Evolutionary conservation across 305 asterid species (phyloP).

Genomic region (Rubia balearica): DNA sequence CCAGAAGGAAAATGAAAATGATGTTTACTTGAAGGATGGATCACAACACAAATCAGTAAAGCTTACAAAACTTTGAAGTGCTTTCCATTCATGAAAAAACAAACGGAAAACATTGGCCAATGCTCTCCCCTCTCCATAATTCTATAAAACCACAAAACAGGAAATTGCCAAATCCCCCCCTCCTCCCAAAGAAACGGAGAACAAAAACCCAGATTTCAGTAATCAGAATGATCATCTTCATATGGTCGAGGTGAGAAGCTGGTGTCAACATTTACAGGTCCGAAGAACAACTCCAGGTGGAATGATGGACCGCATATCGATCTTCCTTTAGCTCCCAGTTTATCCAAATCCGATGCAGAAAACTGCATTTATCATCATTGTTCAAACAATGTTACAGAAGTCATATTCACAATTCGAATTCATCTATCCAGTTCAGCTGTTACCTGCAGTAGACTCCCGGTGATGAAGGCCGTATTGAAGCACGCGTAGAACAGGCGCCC

Average conservation of each 20-base stretch:
- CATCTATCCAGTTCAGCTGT: neutral
- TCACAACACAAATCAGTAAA: slow-evolving; percentile 2
- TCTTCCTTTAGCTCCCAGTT: slow-evolving; percentile 56
- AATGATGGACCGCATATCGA: slow-evolving; percentile 64
- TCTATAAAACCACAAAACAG: neutral
- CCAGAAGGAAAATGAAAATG: neutral
- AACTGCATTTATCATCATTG: slow-evolving; percentile 30
- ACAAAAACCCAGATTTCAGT: neutral
- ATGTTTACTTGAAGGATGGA: neutral
- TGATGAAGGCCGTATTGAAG: slow-evolving; percentile 74
- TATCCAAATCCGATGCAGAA: slow-evolving; percentile 50
- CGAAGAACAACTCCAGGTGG: slow-evolving; percentile 67
- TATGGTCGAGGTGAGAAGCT: slow-evolving; percentile 23
- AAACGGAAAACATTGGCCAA: slow-evolving; percentile 1
- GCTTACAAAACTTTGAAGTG: slow-evolving; percentile 11
- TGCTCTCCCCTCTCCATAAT: neutral
- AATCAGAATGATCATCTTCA: slow-evolving; percentile 18
- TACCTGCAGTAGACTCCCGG: slow-evolving; percentile 64
- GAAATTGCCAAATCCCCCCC: neutral
- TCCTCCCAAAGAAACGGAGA: too few relatives aligned
- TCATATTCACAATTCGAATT: neutral
- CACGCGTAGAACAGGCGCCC: slow-evolving; percentile 71
- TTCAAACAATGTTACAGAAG: neutral
- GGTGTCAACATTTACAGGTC: slow-evolving; percentile 43
- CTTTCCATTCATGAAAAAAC: slow-evolving; percentile 13